Evolutionary conservation across 768 basidiomycete genomes (phyloP).

Genomic region (Gloeopeniophorella convolvens): DNA sequence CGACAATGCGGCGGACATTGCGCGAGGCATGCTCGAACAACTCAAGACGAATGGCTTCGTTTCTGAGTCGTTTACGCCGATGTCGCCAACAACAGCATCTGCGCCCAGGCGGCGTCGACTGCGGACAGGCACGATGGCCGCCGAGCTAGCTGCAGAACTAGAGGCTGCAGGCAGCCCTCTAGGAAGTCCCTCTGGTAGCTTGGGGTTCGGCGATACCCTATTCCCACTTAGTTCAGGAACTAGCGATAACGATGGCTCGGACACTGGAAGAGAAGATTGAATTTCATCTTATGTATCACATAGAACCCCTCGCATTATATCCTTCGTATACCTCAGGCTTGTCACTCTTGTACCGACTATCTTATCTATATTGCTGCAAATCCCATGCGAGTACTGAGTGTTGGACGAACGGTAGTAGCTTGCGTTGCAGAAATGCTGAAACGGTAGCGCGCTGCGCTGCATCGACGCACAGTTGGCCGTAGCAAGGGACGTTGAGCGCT

Average conservation of each 20-base stretch:
- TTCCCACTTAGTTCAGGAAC: slow-evolving; percentile 1
- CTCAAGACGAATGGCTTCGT: slow-evolving; percentile 67
- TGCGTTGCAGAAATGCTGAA: no score
- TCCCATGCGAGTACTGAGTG: neutral
- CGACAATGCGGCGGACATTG: slow-evolving; percentile 49
- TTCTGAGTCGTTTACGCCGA: slow-evolving; percentile 23
- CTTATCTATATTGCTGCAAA: slow-evolving; percentile 7
- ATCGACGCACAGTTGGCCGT: no score
- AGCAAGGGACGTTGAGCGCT: no score
- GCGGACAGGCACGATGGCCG: slow-evolving; percentile 15
- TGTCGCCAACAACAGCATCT: slow-evolving; percentile 21
- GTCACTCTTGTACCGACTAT: slow-evolving; percentile 4
- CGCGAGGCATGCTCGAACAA: slow-evolving; percentile 69
- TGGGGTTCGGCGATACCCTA: neutral
- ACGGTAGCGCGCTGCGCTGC: no score
- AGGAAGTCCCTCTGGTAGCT: slow-evolving; percentile 1
- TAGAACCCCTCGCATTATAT: slow-evolving; percentile 2
- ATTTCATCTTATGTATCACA: slow-evolving; percentile 7
- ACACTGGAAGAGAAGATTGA: slow-evolving; percentile 16
- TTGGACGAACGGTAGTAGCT: no score
- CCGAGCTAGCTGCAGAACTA: slow-evolving; percentile 18
- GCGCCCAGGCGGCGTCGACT: slow-evolving; percentile 22
- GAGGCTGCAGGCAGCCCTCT: slow-evolving; percentile 15
- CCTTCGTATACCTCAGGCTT: neutral
- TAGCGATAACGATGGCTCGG: slow-evolving; percentile 7